phyloP scores from a whole-genome alignment of 169 alveolate species.

The Plasmodium blacklocki region DNA sequence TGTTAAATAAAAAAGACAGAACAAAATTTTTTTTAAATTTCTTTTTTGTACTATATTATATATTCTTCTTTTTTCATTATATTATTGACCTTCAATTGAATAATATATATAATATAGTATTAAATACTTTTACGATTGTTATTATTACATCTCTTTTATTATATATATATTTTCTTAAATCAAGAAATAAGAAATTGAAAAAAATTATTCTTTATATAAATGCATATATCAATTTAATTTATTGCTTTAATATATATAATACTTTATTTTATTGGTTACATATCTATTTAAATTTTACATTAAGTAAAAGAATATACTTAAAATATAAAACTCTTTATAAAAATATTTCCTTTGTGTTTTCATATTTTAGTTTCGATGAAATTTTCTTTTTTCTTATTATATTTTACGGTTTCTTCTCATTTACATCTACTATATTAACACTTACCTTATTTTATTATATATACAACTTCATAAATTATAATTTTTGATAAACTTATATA shows the following conservation, averaged over 20 bases:
- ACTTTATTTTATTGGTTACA: conserved; percentile 63
- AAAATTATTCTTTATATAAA: conserved; percentile 64
- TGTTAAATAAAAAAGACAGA: conserved; percentile 54
- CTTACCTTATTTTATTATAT: conserved; percentile 46
- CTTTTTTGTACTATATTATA: conserved; percentile 65
- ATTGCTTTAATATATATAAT: conserved; percentile 55
- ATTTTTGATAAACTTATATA: conserved; percentile 7
- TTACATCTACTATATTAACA: conserved; percentile 44
- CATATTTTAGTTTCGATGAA: conserved; percentile 74
- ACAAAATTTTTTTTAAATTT: conserved; percentile 45
- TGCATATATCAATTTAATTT: conserved; percentile 47
- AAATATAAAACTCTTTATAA: conserved; percentile 68
- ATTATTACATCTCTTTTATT: conserved; percentile 38
- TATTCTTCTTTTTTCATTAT: conserved; percentile 71
- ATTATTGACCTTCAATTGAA: conserved; percentile 66
- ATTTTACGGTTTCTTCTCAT: conserved; percentile 37
- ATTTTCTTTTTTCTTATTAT: conserved; percentile 67
- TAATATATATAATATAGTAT: conserved; percentile 40
- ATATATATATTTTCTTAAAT: conserved; percentile 49
- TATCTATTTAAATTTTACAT: conserved; percentile 53
- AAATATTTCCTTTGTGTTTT: conserved; percentile 54
- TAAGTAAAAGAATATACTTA: conserved; percentile 63
- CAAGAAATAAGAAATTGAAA: conserved; percentile 65
- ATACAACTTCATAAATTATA: conserved; percentile 67
- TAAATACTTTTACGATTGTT: conserved; percentile 55